Base-by-base conservation (phyloP, 768 basidiomycete species). In the Lactarius deliciosus region DNA sequence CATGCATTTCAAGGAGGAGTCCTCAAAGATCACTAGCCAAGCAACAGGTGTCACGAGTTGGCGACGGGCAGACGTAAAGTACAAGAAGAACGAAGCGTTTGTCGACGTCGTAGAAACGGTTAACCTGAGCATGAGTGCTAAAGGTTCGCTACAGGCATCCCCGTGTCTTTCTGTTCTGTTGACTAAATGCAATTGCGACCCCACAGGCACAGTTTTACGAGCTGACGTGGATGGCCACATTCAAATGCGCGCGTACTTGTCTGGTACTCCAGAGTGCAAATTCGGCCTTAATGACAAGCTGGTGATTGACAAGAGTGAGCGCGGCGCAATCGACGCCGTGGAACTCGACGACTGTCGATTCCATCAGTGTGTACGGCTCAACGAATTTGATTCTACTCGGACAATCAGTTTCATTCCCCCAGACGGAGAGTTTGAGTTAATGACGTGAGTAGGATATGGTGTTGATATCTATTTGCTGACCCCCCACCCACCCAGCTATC, bases 51-150 rank as follows among this genome's bases (percentile, higher is more conserved):
- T 92, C 34, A 98, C 92, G 38, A 96, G 90, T 75, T 99, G 97
- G 97, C 81, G 97, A 50, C 82, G 96, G 64, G 89, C 86, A 18
- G 97, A 98, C 74, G 96, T 98, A 73, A 96, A 96, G 76, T 98
- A 99, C 78, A 91, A 97, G 81, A 99, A 98, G 84, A 99, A 99
- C 71, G 97, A 99, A 74, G 97, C 97, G 0, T 99, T 98, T 71
- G 96, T 99, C n/a, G 97, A 99, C 74, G 97, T 99, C 10, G 92
- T 99, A 54, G 97, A 99, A 80, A 92, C 85, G 2, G 92, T 99
- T 68, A 98, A 99, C 74, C 76, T 98, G 63, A 89, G 93, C 72
- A 97, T 98, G 96, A 96, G 94, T 75, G 91, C 95, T 2, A 98
- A 96, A 80, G 96, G 95, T 91, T 67, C 57, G 81, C 74, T 18